Conservation (phyloP, 1,284 basidiomycete genomes). For the Apiotrichum domesticum region DNA sequence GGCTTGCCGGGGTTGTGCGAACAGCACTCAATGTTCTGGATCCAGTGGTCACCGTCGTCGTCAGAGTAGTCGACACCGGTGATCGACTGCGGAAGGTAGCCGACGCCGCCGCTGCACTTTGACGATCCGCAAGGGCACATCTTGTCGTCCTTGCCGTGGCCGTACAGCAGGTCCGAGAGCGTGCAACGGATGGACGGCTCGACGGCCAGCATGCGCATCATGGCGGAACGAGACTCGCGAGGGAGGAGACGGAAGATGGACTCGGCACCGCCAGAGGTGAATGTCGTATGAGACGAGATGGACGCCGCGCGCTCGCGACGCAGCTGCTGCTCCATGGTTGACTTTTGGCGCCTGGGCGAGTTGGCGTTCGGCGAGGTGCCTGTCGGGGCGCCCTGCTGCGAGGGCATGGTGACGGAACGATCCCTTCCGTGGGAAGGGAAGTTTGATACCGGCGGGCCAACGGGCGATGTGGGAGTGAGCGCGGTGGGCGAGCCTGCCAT, state of each 20-base stretch:
- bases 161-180: slow-evolving; percentile 83
- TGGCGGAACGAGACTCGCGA: slow-evolving; percentile 77
- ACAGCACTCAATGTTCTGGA: slow-evolving; percentile 67
- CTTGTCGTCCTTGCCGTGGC: slow-evolving; percentile 64
- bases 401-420: slow-evolving; percentile 13
- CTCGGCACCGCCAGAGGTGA: slow-evolving; percentile 78
- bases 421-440: slow-evolving; percentile 3
- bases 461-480: neutral
- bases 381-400: neutral
- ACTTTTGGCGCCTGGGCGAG: slow-evolving; percentile 9
- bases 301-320: slow-evolving; percentile 39
- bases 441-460: neutral
- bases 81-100: slow-evolving; percentile 42
- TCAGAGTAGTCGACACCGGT: slow-evolving; percentile 37
- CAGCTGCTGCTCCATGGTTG: slow-evolving; percentile 34
- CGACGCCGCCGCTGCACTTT: slow-evolving; percentile 48
- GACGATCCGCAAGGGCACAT: slow-evolving; percentile 66
- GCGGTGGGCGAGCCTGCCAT: no score
- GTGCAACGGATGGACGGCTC: slow-evolving; percentile 87
- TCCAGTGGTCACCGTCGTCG: slow-evolving; percentile 54
- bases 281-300: slow-evolving; percentile 53
- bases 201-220: slow-evolving; percentile 89
- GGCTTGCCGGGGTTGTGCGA: slow-evolving; percentile 49
- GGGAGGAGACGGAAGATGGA: slow-evolving; percentile 96
- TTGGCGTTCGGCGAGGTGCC: neutral